Evolutionary conservation across 306 rosid genomes (phyloP), one percentile per base, ranked within the genome.

Genomic region (Prunus padus): DNA sequence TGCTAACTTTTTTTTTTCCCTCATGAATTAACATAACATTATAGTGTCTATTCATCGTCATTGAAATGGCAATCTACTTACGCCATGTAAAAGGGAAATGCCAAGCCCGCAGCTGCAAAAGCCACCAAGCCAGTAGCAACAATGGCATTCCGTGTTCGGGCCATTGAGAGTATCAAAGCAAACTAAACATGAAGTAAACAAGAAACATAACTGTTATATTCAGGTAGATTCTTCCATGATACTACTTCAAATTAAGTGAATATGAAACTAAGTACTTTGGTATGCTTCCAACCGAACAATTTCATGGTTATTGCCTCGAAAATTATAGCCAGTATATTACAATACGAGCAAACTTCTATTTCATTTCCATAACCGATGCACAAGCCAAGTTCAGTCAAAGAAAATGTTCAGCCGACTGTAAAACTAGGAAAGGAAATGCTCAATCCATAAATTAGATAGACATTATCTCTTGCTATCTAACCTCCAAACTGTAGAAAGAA

Each of bases 71-170:
- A 77, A 52, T 65, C 44, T 42, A 87, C 94, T 77, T 83, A 92
- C 99, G 97, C 98, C 99, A 96, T 92, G 84, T 90, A 92, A 88
- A 96, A 96, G 67, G 99, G 98, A 87, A 92, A 92, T 63, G 97
- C 90, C 92, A 96, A 71, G 47, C 98, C 97, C 14, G 85, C 94
- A 37, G 86, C 67, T 68, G 90, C 96, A 63, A 96, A 90, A 72
- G 77, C 87, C 37, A 90, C 69, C 74, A 92, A 77, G 69, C 97
- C 93, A 72, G 84, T 28, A 30, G 96, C 98, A 76, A 96, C 92
- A 4, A 84, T 55, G 26, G 80, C 71, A 86, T 96, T 92, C 65
- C 96, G 91, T 0, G 88, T 19, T 13, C 86, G 81, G 20, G 85
- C 40, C 97, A 92, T 95, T 19, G 75, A 45, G 49, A 33, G n/a